Evolutionary conservation across 176 grass and related monocot species (phyloP).

Genomic region (Carex cristatella): DNA sequence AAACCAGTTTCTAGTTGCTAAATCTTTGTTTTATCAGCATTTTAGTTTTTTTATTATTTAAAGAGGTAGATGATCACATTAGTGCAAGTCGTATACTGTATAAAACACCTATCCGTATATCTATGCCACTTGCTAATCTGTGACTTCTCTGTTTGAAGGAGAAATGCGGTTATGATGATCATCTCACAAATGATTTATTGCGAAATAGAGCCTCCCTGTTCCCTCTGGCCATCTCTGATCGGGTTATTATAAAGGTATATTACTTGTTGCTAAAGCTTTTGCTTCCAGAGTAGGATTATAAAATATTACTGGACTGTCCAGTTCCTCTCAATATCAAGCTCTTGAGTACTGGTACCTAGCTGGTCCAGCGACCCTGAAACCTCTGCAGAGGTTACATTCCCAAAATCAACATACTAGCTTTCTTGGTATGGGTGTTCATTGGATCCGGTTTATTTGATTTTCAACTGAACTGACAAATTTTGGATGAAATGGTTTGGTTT

Average conservation of each 20-base stretch:
- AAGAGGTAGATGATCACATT: background rate
- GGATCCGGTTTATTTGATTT: no score
- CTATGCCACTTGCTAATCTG: no score
- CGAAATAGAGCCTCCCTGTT: slow-evolving; percentile 73
- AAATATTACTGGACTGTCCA: background rate
- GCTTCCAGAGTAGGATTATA: background rate
- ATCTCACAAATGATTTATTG: slow-evolving; percentile 34
- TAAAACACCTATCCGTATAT: no score
- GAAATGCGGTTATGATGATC: slow-evolving; percentile 59
- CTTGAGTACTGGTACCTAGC: background rate
- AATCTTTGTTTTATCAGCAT: background rate
- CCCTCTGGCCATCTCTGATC: slow-evolving; percentile 68
- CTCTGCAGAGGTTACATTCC: background rate
- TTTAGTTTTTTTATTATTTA: background rate
- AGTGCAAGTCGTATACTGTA: no score
- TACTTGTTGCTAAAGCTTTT: background rate
- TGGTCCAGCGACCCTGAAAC: background rate
- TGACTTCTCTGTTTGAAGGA: slow-evolving; percentile 32
- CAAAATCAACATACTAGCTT: background rate
- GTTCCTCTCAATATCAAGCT: background rate
- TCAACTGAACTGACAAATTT: no score
- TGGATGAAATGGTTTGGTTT: no score
- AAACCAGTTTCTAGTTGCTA: background rate
- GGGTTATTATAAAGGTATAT: slow-evolving; percentile 80
- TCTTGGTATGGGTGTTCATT: background rate